These are phyloP conservation scores for Perkinsus olseni DNA, from an alignment of 169 alveolate species.

Conservation along the genomic window DNA sequence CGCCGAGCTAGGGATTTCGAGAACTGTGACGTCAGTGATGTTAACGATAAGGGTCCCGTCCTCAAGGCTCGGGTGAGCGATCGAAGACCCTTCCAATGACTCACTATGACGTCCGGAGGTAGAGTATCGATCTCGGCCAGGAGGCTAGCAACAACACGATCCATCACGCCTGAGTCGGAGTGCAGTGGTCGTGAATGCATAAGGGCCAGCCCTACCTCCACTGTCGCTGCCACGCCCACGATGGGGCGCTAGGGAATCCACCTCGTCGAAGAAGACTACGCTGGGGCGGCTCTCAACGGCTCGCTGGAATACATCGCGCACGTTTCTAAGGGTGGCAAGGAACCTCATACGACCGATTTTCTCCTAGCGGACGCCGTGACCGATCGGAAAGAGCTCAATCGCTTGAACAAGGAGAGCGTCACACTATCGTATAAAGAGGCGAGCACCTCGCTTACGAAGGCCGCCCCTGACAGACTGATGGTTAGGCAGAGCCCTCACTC, in stretches of 20 bases:
- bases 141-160: slow-evolving; percentile 76
- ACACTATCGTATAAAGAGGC: too few species aligned
- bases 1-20: neutral
- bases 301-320: slow-evolving; percentile 5
- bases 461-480: too few species aligned
- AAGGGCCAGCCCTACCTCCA: slow-evolving; percentile 5
- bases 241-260: slow-evolving; percentile 73
- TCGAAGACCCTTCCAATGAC: neutral
- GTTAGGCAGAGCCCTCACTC: too few species aligned
- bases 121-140: slow-evolving; percentile 64
- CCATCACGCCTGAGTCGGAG: slow-evolving; percentile 61
- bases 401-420: too few species aligned
- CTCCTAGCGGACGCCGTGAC: too few species aligned
- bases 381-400: too few species aligned
- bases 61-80: neutral
- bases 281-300: slow-evolving; percentile 66
- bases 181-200: neutral
- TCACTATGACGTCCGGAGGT: slow-evolving; percentile 23
- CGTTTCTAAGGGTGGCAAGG: too few species aligned
- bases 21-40: neutral
- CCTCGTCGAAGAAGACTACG: slow-evolving; percentile 67
- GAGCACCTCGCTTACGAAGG: too few species aligned
- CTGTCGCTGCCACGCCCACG: slow-evolving; percentile 77
- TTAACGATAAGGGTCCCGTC: neutral
- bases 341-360: too few species aligned